Conservation (phyloP, 169 alveolate species). For the Plasmodium gaboni region DNA sequence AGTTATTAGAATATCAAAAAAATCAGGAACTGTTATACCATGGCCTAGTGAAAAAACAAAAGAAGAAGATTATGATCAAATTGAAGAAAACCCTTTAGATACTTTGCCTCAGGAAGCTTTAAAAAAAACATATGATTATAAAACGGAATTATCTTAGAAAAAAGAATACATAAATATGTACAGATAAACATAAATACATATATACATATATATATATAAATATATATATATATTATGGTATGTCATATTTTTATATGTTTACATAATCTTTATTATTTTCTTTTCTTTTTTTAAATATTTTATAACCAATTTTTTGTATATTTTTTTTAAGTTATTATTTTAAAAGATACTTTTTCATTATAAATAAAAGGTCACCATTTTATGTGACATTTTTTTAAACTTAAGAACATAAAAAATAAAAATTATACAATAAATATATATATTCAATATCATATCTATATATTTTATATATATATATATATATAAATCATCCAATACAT, state of each 20-base stretch:
- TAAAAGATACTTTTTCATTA: too few relatives aligned
- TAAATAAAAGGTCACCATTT: too few relatives aligned
- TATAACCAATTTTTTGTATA: too few relatives aligned
- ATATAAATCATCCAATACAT: too few relatives aligned
- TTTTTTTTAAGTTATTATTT: too few relatives aligned
- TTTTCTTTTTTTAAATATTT: background rate
- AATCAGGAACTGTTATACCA: constrained; percentile 91
- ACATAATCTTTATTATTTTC: background rate
- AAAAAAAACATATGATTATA: constrained; percentile 87
- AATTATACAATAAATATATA: background rate
- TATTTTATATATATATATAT: too few relatives aligned
- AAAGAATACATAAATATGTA: background rate
- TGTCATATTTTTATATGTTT: too few relatives aligned
- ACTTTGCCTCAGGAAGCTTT: constrained; percentile 91
- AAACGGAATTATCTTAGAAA: constrained; percentile 74
- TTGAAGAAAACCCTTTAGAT: constrained; percentile 84
- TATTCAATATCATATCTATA: too few relatives aligned
- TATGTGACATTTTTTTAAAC: background rate
- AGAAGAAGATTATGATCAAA: constrained; percentile 78
- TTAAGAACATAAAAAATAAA: too few relatives aligned
- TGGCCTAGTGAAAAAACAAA: constrained; percentile 87
- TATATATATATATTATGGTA: constrained; percentile 4
- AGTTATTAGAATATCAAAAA: constrained; percentile 89
- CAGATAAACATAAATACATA: background rate
- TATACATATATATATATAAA: background rate